Conservation (phyloP, 129 eudicot species). For the carrot (Daucus carota) region DH1_v3.0 NC_030383.2:60949501-60950000, state of each 20-base stretch:
- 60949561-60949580: constrained; percentile 49
- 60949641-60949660: constrained; percentile 52
- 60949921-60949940: background rate
- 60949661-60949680: constrained; percentile 68
- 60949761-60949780: constrained; percentile 74
- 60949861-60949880: background rate
- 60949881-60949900: background rate
- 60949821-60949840: too few species aligned
- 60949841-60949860: too few species aligned
- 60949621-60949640: constrained; percentile 84
- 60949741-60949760: constrained; percentile 67
- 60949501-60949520: background rate
- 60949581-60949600: constrained; percentile 64
- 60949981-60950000: background rate
- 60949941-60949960: background rate
- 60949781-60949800: constrained; percentile 44
- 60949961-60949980: background rate
- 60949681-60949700: constrained; percentile 71
- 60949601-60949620: constrained; percentile 79
- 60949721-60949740: constrained; percentile 84
- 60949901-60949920: background rate
- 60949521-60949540: background rate
- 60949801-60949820: background rate
- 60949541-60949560: constrained; percentile 69
- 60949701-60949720: constrained; percentile 72